Percentiles rank a stretch among this genome's conserved stretches.
Conservation (phyloP, 306 rosid species). For the Castanea crenata region DNA sequence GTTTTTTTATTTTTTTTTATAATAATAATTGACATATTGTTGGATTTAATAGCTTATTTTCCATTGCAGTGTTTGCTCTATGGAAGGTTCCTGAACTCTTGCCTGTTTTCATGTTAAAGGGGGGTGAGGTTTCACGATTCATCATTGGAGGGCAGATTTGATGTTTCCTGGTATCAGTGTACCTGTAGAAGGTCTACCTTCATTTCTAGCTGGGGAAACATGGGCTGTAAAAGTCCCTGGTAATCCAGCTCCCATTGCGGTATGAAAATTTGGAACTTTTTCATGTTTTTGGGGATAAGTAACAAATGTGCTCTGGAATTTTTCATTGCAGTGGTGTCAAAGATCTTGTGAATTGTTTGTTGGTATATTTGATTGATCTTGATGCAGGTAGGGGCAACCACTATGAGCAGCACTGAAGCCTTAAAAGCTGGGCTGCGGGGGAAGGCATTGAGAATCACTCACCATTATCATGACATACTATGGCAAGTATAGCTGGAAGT, state of each 20-base stretch:
- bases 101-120: conserved; percentile 80
- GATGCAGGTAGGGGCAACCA: conserved; percentile 83
- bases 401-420: conserved; percentile 83
- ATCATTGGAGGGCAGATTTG: conserved; percentile 89
- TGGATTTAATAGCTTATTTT: not conserved
- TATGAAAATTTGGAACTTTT: conserved; percentile 23
- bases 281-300: too few species aligned
- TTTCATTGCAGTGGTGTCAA: not conserved
- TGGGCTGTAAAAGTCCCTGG: conserved; percentile 98
- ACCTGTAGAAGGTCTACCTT: conserved; percentile 79
- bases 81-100: conserved; percentile 84
- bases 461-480: conserved; percentile 77
- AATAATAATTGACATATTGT: too few species aligned
- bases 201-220: conserved; percentile 63
- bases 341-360: not conserved
- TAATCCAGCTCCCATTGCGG: conserved; percentile 93
- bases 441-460: conserved; percentile 82
- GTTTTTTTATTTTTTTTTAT: too few species aligned
- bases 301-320: not conserved
- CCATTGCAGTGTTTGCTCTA: conserved; percentile 72
- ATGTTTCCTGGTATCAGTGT: conserved; percentile 94
- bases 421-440: conserved; percentile 83
- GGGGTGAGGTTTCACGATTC: conserved; percentile 83
- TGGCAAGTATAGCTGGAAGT: conserved; percentile 57
- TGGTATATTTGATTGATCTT: conserved; percentile 10